Evolutionary conservation across 2,329 filamentous ascomycete genomes (phyloP).

Genomic region (Rhynchosporium graminicola): DNA sequence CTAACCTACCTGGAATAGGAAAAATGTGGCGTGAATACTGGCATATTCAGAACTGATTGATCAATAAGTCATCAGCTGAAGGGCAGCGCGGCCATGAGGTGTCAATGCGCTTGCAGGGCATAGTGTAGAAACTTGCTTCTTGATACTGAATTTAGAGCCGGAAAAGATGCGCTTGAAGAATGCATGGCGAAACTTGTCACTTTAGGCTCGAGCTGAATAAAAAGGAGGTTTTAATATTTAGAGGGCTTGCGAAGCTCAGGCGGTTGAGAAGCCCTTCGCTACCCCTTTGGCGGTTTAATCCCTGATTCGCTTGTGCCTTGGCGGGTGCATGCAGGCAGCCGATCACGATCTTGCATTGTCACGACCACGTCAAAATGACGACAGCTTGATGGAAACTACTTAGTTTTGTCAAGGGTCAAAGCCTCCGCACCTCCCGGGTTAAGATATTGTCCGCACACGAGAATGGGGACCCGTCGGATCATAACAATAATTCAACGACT

Average conservation of each 20-base stretch:
- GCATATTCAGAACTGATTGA: neutral
- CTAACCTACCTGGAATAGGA: neutral
- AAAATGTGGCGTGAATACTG: constrained; percentile 9
- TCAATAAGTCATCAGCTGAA: neutral
- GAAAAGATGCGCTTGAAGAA: neutral
- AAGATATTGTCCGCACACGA: too few relatives aligned
- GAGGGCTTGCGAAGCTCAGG: neutral
- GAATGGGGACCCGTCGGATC: too few relatives aligned
- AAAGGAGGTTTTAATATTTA: neutral
- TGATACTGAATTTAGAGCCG: neutral
- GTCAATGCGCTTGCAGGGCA: neutral
- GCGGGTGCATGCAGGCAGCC: too few relatives aligned
- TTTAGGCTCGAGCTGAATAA: neutral
- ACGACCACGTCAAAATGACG: too few relatives aligned
- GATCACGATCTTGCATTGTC: too few relatives aligned
- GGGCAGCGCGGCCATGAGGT: neutral
- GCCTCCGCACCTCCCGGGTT: too few relatives aligned
- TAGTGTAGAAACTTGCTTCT: neutral
- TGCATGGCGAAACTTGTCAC: neutral
- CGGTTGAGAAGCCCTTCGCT: neutral
- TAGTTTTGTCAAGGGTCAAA: too few relatives aligned
- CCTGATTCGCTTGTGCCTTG: too few relatives aligned
- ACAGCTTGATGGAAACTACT: too few relatives aligned
- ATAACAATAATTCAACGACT: too few relatives aligned
- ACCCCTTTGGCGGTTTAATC: neutral